These are phyloP conservation scores for Juglanconis sp. DNA, from an alignment of 2,329 filamentous ascomycete genomes.

Conservation along the genomic window DNA sequence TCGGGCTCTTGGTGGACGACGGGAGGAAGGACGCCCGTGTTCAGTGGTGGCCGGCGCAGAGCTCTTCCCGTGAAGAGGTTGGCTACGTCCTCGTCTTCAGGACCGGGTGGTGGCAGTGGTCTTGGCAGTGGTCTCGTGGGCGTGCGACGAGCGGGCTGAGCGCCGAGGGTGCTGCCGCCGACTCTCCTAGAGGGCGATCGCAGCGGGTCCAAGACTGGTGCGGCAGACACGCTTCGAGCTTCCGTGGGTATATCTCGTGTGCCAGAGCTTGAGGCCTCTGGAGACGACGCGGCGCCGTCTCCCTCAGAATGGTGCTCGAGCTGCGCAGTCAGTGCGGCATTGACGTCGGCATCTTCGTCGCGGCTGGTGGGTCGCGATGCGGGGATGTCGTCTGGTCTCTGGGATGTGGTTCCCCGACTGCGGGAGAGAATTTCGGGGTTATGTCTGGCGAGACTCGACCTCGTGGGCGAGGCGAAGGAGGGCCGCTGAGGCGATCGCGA, in stretches of 20 bases:
- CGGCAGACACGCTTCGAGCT: constrained; percentile 18
- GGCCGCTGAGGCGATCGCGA: constrained; percentile 32
- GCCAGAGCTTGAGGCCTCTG: background rate
- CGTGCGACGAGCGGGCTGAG: constrained; percentile 35
- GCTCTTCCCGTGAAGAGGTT: constrained; percentile 38
- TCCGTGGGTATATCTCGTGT: background rate
- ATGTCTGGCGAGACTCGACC: constrained; percentile 58
- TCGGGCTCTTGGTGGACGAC: constrained; percentile 54
- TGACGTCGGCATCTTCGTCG: constrained; percentile 11
- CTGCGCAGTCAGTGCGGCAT: constrained; percentile 25
- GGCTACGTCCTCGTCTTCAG: constrained; percentile 40
- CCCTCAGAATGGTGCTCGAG: constrained; percentile 27
- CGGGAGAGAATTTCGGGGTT: constrained; percentile 56
- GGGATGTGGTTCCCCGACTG: constrained; percentile 31
- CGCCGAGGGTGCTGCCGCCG: constrained; percentile 26
- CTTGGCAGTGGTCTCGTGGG: constrained; percentile 42
- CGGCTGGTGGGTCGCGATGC: constrained; percentile 15
- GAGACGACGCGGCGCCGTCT: constrained; percentile 1
- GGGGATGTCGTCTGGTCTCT: constrained; percentile 20
- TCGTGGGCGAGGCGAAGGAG: constrained; percentile 66
- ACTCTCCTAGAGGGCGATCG: constrained; percentile 27
- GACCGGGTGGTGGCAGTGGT: constrained; percentile 44
- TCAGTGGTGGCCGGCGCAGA: constrained; percentile 33
- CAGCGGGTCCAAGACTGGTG: constrained; percentile 16
- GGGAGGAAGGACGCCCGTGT: constrained; percentile 29